Conservation (phyloP, 129 eudicot species). For the Lonicera japonica region DNA sequence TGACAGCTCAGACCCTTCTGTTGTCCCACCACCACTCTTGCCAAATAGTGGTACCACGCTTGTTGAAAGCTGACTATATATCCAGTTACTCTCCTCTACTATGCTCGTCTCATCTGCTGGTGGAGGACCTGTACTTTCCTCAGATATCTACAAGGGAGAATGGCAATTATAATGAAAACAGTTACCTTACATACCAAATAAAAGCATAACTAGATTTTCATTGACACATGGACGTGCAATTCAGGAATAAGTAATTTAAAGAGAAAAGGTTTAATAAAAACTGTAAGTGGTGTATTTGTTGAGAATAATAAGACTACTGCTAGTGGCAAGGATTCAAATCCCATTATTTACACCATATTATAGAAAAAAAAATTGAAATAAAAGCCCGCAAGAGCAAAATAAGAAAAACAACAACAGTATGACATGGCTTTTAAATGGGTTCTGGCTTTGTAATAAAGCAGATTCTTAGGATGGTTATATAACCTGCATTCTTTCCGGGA, state of each 20-base stretch:
- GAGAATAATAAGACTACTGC: no score
- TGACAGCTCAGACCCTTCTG: slow-evolving; percentile 38
- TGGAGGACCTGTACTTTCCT: slow-evolving; percentile 62
- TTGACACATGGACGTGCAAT: no score
- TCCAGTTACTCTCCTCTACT: slow-evolving; percentile 75
- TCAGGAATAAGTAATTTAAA: background rate
- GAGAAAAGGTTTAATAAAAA: background rate
- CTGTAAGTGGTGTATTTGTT: no score
- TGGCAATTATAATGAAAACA: background rate
- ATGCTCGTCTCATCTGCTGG: slow-evolving; percentile 49
- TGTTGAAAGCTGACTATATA: slow-evolving; percentile 54
- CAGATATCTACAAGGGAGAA: slow-evolving; percentile 47
- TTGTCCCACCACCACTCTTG: slow-evolving; percentile 23
- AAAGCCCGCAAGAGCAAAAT: no score
- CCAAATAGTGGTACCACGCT: slow-evolving; percentile 32
- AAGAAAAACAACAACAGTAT: no score
- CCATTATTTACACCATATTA: no score
- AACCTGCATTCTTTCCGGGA: slow-evolving; percentile 95
- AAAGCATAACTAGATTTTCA: background rate
- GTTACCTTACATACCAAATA: background rate
- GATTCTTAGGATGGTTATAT: slow-evolving; percentile 1
- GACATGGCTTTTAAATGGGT: no score
- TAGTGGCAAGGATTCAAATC: no score
- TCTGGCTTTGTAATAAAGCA: no score
- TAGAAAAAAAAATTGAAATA: no score